Evolutionary conservation across 495 filamentous ascomycete species (phyloP), one percentile per base, ranked within the genome.

Genomic region (Talaromyces liani): DNA sequence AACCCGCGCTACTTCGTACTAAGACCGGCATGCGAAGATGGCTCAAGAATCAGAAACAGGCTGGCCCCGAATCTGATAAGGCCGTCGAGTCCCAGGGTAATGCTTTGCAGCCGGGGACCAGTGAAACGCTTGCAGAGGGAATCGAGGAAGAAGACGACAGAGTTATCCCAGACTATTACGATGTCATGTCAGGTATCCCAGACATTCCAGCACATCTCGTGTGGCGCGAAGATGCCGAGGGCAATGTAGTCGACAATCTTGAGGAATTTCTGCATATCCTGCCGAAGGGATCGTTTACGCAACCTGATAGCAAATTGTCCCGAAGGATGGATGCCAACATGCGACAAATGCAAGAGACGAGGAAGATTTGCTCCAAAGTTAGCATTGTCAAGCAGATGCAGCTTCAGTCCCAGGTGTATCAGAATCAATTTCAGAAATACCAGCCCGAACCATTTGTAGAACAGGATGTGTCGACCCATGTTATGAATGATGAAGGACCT

Each of bases 311-410:
- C 70, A 80, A 76, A 55, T 71, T 99, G 27, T 84, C 89, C n/a
- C 81, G 81, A 59, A 93, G 87, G 71, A 84, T 99, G 69, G 90
- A 96, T 65, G 86, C 86, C 59, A 99, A 99, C 68, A 89, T 98
- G 79, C 84, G 85, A 45, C 92, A 97, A 70, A 92, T 98, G 87
- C 94, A 99, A 73, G 93, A 97, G 64, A 98, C 94, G 0, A 82
- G 95, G 67, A 98, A 97, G 72, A 83, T 99, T 10, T 95, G 91
- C 71, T 92, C 92, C 3, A 98, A 98, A 74, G 93, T 98, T 70
- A 87, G 91, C 31, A 89, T 99, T 64, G 92, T 99, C 71, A 99
- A 98, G 80, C 94, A 99, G 78, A 99, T 99, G 94, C 95, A 98
- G 72, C 80, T 97, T 33, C 95, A 99, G 70, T 89, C 92, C 54